Evolutionary conservation across 805 yeast species (phyloP).

Genomic region (Saturnispora hagleri): DNA sequence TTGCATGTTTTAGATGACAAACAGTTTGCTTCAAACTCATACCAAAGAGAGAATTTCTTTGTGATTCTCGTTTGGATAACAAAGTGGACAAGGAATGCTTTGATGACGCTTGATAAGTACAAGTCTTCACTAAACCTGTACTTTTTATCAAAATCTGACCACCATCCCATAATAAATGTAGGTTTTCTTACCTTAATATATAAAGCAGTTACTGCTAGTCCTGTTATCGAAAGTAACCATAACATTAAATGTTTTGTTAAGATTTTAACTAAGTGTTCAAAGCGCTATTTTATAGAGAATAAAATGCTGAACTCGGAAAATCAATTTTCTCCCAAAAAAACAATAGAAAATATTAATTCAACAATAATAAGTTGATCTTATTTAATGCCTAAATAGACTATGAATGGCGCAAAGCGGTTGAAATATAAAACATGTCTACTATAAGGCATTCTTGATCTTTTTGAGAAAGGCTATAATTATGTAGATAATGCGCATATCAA

Average conservation of each 20-base stretch:
- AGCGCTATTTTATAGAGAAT: background rate
- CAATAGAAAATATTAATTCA: background rate
- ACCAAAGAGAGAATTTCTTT: slow-evolving; percentile 57
- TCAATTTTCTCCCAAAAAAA: background rate
- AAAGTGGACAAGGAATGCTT: slow-evolving; percentile 34
- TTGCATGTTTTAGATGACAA: slow-evolving; percentile 32
- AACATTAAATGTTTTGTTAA: background rate
- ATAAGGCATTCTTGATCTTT: too few relatives aligned
- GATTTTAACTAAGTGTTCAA: background rate
- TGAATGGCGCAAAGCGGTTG: too few relatives aligned
- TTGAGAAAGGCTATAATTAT: too few relatives aligned
- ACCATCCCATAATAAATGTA: background rate
- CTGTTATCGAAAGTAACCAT: background rate
- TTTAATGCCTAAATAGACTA: too few relatives aligned
- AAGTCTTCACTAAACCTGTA: slow-evolving; percentile 43
- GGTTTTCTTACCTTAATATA: background rate
- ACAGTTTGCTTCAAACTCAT: slow-evolving; percentile 52
- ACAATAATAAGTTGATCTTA: background rate
- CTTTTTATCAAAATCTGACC: slow-evolving; percentile 30
- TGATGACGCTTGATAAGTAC: slow-evolving; percentile 36
- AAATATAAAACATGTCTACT: too few relatives aligned
- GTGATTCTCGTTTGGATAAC: slow-evolving; percentile 26
- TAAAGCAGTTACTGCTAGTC: background rate
- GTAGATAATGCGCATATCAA: too few relatives aligned
- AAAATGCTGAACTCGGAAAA: background rate